phyloP scores from a whole-genome alignment of 441 rosid species.

The Pelargonium fulgidum region DNA sequence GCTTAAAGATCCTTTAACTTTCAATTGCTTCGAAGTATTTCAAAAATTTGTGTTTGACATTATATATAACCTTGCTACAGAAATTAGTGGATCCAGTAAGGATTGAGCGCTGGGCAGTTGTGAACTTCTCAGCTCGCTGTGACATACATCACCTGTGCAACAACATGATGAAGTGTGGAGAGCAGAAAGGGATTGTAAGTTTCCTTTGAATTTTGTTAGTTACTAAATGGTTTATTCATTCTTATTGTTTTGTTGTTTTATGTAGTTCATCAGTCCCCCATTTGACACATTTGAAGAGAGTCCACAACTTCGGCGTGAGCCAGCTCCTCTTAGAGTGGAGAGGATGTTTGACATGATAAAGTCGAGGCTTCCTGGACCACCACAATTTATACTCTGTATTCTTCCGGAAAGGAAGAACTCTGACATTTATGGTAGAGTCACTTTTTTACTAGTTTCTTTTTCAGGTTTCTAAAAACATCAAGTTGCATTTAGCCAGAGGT shows the following conservation, averaged over 20 bases:
- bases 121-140: constrained; percentile 63
- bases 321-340: constrained; percentile 57
- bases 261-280: constrained; percentile 43
- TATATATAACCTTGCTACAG: not conserved
- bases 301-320: constrained; percentile 42
- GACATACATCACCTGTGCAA: constrained; percentile 42
- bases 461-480: not conserved
- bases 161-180: constrained; percentile 51
- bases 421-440: constrained; percentile 53
- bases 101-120: constrained; percentile 1
- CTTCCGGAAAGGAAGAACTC: constrained; percentile 72
- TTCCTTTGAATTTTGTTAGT: not conserved
- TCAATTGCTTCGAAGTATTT: not conserved
- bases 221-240: not conserved
- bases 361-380: constrained; percentile 53
- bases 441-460: not conserved
- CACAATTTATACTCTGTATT: constrained; percentile 67
- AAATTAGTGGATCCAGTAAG: not conserved
- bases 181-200: constrained; percentile 68
- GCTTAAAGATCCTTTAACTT: not conserved
- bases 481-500: too few relatives aligned
- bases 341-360: constrained; percentile 61
- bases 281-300: constrained; percentile 56
- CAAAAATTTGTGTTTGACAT: not conserved
- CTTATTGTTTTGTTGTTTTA: not conserved